These are phyloP conservation scores for Heimioporus retisporus DNA, from an alignment of 1,284 basidiomycete genomes.

Conservation along the genomic window DNA sequence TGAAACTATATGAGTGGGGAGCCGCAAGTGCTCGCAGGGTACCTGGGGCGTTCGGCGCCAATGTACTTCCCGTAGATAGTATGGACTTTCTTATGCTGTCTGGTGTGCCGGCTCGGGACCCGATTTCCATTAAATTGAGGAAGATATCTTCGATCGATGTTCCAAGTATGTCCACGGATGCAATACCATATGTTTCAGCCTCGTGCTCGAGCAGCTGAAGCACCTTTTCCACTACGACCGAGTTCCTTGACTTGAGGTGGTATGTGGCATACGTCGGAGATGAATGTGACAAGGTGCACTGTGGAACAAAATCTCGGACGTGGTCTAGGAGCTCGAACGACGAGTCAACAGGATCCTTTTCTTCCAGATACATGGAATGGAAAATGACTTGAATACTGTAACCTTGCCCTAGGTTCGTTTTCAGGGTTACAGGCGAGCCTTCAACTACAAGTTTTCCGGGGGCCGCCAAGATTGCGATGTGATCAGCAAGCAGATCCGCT, in stretches of 20 bases:
- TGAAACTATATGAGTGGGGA: slow-evolving; percentile 48
- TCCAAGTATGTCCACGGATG: slow-evolving; percentile 73
- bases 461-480: slow-evolving; percentile 79
- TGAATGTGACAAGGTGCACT: slow-evolving; percentile 51
- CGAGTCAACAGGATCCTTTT: slow-evolving; percentile 24
- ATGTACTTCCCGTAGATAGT: slow-evolving; percentile 20
- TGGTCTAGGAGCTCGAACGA: slow-evolving; percentile 52
- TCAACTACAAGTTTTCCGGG: slow-evolving; percentile 81
- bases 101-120: slow-evolving; percentile 30
- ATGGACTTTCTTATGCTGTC: slow-evolving; percentile 21
- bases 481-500: slow-evolving; percentile 82
- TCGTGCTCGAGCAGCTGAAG: slow-evolving; percentile 65
- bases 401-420: slow-evolving; percentile 78
- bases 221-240: slow-evolving; percentile 61
- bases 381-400: slow-evolving; percentile 72
- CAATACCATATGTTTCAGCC: slow-evolving; percentile 49
- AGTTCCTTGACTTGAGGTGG: slow-evolving; percentile 69
- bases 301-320: slow-evolving; percentile 60
- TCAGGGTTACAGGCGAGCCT: slow-evolving; percentile 79
- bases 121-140: slow-evolving; percentile 72
- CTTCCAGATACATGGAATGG: slow-evolving; percentile 25
- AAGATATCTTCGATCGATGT: slow-evolving; percentile 88
- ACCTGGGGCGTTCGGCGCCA: slow-evolving; percentile 33
- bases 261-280: slow-evolving; percentile 57
- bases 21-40: slow-evolving; percentile 53